These are phyloP conservation scores for Lepidopterella palustris DNA, from an alignment of 495 filamentous ascomycete genomes.

Conservation along the genomic window DNA sequence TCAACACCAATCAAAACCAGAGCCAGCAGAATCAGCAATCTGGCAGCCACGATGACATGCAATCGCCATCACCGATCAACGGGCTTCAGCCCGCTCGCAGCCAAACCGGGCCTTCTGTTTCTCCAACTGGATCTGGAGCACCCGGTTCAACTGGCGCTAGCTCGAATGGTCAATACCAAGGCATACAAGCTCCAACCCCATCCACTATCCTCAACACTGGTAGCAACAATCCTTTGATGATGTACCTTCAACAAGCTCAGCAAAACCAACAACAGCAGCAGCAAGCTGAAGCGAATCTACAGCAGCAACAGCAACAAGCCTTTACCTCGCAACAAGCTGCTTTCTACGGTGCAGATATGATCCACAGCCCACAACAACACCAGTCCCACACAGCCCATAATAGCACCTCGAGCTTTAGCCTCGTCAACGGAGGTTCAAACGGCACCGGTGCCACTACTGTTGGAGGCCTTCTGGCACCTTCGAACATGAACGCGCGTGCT, in stretches of 20 bases:
- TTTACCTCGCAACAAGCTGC: constrained; percentile 55
- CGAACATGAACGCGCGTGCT: constrained; percentile 54
- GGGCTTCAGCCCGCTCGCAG: constrained; percentile 46
- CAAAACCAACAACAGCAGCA: constrained; percentile 48
- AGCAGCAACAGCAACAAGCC: constrained; percentile 54
- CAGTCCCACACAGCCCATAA: constrained; percentile 44
- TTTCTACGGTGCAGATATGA: constrained; percentile 52
- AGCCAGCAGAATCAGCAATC: constrained; percentile 50
- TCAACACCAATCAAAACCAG: constrained; percentile 48
- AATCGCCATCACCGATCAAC: constrained; percentile 58
- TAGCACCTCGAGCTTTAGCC: constrained; percentile 54
- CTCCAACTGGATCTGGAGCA: constrained; percentile 56
- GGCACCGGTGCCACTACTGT: constrained; percentile 54
- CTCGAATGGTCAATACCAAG: constrained; percentile 47
- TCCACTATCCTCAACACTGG: constrained; percentile 70
- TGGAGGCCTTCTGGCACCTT: constrained; percentile 68
- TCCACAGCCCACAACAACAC: constrained; percentile 40
- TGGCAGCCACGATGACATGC: constrained; percentile 33
- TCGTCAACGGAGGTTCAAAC: constrained; percentile 44
- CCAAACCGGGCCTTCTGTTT: constrained; percentile 60
- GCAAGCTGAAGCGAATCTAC: constrained; percentile 45
- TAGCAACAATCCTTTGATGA: constrained; percentile 81
- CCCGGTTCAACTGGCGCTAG: constrained; percentile 46
- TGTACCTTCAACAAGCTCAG: constrained; percentile 71
- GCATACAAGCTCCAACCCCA: constrained; percentile 52